These are phyloP conservation scores for Annulohypoxylon nitens DNA, from an alignment of 495 filamentous ascomycete genomes.

Conservation along the genomic window DNA sequence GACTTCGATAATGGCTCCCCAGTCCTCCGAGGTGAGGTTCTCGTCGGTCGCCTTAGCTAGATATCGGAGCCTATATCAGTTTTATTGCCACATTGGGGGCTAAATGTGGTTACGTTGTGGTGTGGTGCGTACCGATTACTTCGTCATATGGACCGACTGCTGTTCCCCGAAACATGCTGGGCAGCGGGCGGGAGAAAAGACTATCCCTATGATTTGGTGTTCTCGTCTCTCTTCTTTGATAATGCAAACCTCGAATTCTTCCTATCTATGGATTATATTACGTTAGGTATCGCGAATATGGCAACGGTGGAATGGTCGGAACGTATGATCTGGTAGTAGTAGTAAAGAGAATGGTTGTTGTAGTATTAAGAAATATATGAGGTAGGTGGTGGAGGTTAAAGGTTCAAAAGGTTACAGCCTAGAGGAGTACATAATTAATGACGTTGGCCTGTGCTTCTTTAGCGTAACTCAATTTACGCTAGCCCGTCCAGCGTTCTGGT, in stretches of 20 bases:
- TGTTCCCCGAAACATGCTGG: constrained; percentile 66
- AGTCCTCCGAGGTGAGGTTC: constrained; percentile 97
- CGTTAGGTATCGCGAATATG: neutral
- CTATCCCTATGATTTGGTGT: constrained; percentile 6
- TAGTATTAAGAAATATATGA: constrained; percentile 15
- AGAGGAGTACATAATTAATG: constrained; percentile 39
- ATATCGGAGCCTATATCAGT: constrained; percentile 25
- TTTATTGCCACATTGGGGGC: constrained; percentile 15
- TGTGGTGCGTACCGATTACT: constrained; percentile 58
- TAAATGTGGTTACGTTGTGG: constrained; percentile 32
- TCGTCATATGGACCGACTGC: constrained; percentile 65
- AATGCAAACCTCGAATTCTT: neutral
- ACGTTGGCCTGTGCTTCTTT: constrained; percentile 47
- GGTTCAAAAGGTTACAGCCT: constrained; percentile 25
- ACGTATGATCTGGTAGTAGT: constrained; percentile 13
- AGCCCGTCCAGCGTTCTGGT: neutral
- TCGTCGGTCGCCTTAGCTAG: constrained; percentile 98
- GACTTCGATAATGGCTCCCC: constrained; percentile 98
- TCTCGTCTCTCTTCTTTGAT: neutral
- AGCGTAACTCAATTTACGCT: neutral
- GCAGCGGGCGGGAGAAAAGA: constrained; percentile 32
- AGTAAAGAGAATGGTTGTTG: constrained; percentile 13
- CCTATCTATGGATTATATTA: neutral
- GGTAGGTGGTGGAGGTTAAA: constrained; percentile 1
- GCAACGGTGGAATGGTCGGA: constrained; percentile 3